These are phyloP conservation scores for Elaeagnus macrophylla DNA, from an alignment of 306 rosid species.

Conservation along the genomic window DNA sequence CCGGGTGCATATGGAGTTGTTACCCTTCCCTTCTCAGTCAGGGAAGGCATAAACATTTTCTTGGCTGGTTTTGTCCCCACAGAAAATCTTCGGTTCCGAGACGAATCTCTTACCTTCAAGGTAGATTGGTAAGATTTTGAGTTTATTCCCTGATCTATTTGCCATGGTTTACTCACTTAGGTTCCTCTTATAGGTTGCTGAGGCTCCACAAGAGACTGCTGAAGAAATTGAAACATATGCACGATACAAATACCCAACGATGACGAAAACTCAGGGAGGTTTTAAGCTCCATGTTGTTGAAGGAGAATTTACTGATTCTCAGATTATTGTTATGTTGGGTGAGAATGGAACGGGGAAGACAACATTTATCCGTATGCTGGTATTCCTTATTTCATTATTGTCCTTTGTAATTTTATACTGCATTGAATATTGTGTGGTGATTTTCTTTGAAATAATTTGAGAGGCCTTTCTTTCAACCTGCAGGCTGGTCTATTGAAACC, in stretches of 20 bases:
- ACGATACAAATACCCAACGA: constrained; percentile 81
- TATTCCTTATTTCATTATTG: constrained; percentile 22
- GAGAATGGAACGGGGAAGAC: constrained; percentile 99
- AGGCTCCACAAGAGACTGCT: constrained; percentile 91
- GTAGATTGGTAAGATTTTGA: constrained; percentile 20
- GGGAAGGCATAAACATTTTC: constrained; percentile 98
- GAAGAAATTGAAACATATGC: constrained; percentile 93
- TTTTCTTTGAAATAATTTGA: not conserved
- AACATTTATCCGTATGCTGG: constrained; percentile 98
- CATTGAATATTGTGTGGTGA: not conserved
- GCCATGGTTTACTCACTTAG: constrained; percentile 7
- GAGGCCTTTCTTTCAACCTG: constrained; percentile 11
- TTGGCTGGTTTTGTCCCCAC: constrained; percentile 98
- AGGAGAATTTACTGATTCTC: constrained; percentile 98
- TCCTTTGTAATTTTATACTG: not conserved
- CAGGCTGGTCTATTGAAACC: constrained; percentile 99
- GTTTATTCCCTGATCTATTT: constrained; percentile 2
- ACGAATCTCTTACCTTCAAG: constrained; percentile 89
- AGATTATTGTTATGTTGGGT: constrained; percentile 95
- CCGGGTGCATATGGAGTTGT: constrained; percentile 99
- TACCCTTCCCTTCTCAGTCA: constrained; percentile 95
- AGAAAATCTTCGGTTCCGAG: constrained; percentile 91
- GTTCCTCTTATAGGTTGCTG: constrained; percentile 71
- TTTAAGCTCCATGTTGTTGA: constrained; percentile 72
- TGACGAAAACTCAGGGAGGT: constrained; percentile 85